These are phyloP conservation scores for Metschnikowia hibisci DNA, from an alignment of 805 yeast species.

Conservation along the genomic window DNA sequence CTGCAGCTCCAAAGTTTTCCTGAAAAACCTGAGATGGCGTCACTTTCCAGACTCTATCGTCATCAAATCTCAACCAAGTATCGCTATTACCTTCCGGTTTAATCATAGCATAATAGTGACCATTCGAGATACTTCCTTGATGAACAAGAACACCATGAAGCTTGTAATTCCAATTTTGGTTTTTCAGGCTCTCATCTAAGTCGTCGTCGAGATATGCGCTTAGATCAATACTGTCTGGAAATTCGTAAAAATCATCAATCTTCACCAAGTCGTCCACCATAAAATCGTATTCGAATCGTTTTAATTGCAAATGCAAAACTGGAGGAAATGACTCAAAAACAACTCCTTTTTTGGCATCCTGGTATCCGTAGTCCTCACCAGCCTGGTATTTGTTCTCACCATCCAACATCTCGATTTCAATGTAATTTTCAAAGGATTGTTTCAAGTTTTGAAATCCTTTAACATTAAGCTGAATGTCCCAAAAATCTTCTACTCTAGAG, in stretches of 20 bases:
- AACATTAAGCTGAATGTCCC: conserved; percentile 97
- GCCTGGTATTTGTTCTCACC: conserved; percentile 98
- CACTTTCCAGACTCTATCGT: conserved; percentile 88
- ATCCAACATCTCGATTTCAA: conserved; percentile 80
- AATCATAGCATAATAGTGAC: conserved; percentile 93
- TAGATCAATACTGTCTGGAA: conserved; percentile 77
- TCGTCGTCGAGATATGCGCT: conserved; percentile 70
- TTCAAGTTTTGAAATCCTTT: conserved; percentile 69
- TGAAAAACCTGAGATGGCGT: conserved; percentile 82
- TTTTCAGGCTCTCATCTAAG: conserved; percentile 33
- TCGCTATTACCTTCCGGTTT: conserved; percentile 59
- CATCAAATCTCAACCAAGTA: conserved; percentile 89
- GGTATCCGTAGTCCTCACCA: conserved; percentile 76
- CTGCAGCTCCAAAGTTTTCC: conserved; percentile 85
- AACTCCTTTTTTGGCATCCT: conserved; percentile 96
- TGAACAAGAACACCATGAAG: conserved; percentile 95
- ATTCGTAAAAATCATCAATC: conserved; percentile 89
- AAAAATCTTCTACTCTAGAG: conserved; percentile 86
- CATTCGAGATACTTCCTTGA: conserved; percentile 91
- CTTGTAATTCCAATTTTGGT: conserved; percentile 70
- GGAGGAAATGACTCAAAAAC: conserved; percentile 88
- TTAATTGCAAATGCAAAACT: conserved; percentile 87
- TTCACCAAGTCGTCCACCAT: conserved; percentile 83
- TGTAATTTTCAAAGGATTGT: conserved; percentile 79
- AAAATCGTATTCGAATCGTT: conserved; percentile 92